These are phyloP conservation scores for Neofusicoccum cordaticola DNA, from an alignment of 2,329 filamentous ascomycete genomes.

Conservation along the genomic window DNA sequence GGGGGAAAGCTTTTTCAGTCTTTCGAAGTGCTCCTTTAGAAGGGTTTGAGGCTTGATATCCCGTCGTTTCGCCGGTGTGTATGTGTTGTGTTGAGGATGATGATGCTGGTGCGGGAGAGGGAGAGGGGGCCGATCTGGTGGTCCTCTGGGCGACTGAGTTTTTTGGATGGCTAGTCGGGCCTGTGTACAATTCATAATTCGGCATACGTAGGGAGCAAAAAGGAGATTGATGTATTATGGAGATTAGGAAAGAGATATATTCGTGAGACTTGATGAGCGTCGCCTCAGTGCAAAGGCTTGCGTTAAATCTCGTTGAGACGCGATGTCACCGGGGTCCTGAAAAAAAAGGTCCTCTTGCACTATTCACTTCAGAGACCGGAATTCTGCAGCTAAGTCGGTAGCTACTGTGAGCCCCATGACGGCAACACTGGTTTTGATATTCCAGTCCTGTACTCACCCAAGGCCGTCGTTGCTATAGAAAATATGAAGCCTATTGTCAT, in stretches of 20 bases:
- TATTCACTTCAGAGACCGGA: too few relatives aligned
- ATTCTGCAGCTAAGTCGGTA: too few relatives aligned
- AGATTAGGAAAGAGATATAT: too few relatives aligned
- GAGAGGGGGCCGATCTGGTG: neutral
- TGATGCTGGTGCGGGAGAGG: neutral
- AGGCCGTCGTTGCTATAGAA: too few relatives aligned
- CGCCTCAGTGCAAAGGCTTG: too few relatives aligned
- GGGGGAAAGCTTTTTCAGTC: neutral
- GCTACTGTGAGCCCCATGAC: neutral
- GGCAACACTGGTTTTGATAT: neutral
- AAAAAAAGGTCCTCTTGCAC: too few relatives aligned
- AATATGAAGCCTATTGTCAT: neutral
- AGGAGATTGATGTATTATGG: neutral
- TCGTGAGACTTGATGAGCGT: too few relatives aligned
- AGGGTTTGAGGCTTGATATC: slow-evolving; percentile 10
- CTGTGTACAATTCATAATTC: neutral
- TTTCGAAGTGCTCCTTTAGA: slow-evolving; percentile 1
- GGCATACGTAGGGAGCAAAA: slow-evolving; percentile 2
- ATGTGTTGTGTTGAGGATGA: neutral
- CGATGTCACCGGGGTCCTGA: too few relatives aligned
- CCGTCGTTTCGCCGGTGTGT: neutral
- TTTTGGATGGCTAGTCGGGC: neutral
- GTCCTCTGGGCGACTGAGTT: neutral
- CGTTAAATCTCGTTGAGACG: too few relatives aligned
- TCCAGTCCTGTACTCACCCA: neutral